Conservation (phyloP, 768 basidiomycete species). For the Termitomyces sp. region DNA sequence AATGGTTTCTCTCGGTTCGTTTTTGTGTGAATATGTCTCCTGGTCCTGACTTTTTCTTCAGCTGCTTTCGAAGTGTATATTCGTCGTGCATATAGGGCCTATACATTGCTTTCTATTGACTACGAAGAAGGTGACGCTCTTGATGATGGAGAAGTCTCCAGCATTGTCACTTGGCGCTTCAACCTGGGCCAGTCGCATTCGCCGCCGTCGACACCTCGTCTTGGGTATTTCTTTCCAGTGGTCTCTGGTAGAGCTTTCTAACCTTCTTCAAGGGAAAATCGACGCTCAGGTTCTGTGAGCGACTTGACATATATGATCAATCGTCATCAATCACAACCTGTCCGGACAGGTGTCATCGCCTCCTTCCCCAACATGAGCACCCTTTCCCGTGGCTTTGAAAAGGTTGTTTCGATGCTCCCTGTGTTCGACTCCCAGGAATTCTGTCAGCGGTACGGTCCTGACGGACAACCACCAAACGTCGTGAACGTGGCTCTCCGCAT, state of each 20-base stretch:
- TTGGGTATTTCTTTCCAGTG: conserved; percentile 36
- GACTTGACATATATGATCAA: conserved; percentile 92
- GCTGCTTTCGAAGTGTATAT: conserved; percentile 96
- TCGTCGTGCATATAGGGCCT: conserved; percentile 92
- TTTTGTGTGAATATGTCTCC: not conserved
- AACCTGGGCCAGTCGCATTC: conserved; percentile 87
- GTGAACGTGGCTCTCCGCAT: conserved; percentile 91
- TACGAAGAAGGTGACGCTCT: conserved; percentile 88
- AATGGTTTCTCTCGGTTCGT: conserved; percentile 76
- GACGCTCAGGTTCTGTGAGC: conserved; percentile 88
- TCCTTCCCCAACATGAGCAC: conserved; percentile 77
- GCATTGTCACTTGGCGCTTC: conserved; percentile 90
- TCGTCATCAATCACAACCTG: conserved; percentile 81
- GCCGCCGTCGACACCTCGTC: conserved; percentile 76
- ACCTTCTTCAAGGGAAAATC: conserved; percentile 42
- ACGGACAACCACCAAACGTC: conserved; percentile 82
- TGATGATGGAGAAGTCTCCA: conserved; percentile 79
- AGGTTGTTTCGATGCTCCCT: conserved; percentile 70
- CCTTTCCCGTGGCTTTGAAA: conserved; percentile 68
- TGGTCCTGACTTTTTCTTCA: conserved; percentile 20
- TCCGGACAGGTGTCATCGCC: conserved; percentile 87
- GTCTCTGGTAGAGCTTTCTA: not conserved
- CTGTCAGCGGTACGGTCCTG: conserved; percentile 66
- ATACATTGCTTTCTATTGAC: conserved; percentile 86
- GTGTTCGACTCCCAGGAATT: conserved; percentile 68